Conservation (phyloP, 306 rosid genomes). For the Heteromeles arbutifolia region DNA sequence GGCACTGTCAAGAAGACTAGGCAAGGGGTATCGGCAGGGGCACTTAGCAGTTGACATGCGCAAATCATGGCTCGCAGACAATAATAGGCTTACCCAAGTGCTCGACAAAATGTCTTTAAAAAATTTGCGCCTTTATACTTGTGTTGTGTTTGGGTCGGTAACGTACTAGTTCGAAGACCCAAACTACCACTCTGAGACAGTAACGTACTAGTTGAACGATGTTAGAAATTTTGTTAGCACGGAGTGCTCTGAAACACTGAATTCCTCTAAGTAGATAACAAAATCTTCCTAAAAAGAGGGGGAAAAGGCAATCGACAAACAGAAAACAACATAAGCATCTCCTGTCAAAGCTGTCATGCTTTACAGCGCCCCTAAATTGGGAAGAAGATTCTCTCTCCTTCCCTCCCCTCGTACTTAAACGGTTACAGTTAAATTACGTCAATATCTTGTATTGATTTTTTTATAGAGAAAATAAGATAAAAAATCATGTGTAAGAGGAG, state of each 20-base stretch:
- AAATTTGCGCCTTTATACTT: neutral
- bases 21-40: too few relatives aligned
- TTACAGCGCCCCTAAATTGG: neutral
- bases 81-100: too few relatives aligned
- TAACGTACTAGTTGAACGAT: neutral
- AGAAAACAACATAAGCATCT: neutral
- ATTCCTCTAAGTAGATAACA: neutral
- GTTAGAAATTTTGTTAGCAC: neutral
- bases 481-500: too few relatives aligned
- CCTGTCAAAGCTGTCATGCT: neutral
- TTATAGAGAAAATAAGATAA: too few relatives aligned
- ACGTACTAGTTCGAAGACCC: neutral
- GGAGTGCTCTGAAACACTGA: neutral
- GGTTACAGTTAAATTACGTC: rapidly evolving
- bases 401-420: too few relatives aligned
- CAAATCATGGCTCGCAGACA: neutral
- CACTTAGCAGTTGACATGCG: neutral
- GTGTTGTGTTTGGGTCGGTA: neutral
- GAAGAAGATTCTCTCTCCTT: too few relatives aligned
- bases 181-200: neutral
- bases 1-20: too few relatives aligned
- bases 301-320: neutral
- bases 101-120: neutral
- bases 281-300: neutral
- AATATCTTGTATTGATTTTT: too few relatives aligned